These are phyloP conservation scores for Candolleomyces eurysporus DNA, from an alignment of 768 basidiomycete species.

Conservation along the genomic window DNA sequence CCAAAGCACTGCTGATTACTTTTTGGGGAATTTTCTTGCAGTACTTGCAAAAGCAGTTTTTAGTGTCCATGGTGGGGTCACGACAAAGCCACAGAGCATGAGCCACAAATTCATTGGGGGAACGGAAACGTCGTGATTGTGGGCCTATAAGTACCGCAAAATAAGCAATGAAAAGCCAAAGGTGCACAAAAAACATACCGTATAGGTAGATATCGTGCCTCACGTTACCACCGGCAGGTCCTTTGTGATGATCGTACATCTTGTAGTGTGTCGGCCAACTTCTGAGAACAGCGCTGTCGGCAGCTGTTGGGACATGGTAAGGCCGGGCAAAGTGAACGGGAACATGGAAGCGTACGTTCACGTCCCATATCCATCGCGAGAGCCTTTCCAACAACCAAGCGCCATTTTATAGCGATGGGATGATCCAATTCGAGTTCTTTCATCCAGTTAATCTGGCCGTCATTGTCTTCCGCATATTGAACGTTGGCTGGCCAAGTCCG, in stretches of 20 bases:
- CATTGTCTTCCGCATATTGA: constrained; percentile 47
- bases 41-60: constrained; percentile 73
- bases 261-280: constrained; percentile 67
- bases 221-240: constrained; percentile 40
- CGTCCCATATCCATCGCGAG: constrained; percentile 28
- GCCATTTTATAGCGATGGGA: constrained; percentile 57
- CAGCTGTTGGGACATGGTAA: constrained; percentile 26
- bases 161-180: neutral
- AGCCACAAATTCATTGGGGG: constrained; percentile 81
- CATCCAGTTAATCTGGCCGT: constrained; percentile 75
- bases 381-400: constrained; percentile 39
- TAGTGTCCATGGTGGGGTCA: constrained; percentile 44
- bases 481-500: constrained; percentile 58
- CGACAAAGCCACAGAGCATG: constrained; percentile 79
- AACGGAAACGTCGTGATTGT: constrained; percentile 60
- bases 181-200: constrained; percentile 41
- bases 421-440: constrained; percentile 51
- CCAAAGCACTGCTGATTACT: constrained; percentile 63
- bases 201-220: constrained; percentile 79
- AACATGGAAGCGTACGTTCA: constrained; percentile 25
- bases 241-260: constrained; percentile 76
- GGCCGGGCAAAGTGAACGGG: neutral
- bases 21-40: constrained; percentile 68
- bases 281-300: constrained; percentile 58
- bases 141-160: constrained; percentile 35